A percentile compares a stretch with the other conserved stretches of the same genome.
phyloP scores from a whole-genome alignment of 306 rosid species.

The Carpinus viminea region DNA sequence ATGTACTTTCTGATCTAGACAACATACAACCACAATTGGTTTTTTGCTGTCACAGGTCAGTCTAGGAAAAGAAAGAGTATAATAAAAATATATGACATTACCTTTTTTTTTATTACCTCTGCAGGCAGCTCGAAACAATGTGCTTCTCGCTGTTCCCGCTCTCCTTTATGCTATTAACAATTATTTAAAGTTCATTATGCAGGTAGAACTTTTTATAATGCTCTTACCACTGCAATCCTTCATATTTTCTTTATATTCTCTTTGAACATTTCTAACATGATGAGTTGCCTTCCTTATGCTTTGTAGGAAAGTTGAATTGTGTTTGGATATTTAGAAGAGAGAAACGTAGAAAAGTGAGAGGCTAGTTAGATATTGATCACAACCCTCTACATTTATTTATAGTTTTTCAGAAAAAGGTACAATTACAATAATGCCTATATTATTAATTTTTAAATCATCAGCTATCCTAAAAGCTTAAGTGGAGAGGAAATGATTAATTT shows the following conservation, averaged over 20 bases:
- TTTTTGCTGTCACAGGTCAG: not conserved
- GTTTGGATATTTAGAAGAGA: too few relatives aligned
- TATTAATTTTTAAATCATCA: too few relatives aligned
- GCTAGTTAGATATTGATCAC: too few relatives aligned
- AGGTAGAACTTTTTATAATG: not conserved
- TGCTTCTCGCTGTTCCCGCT: conserved; percentile 8
- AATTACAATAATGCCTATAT: too few relatives aligned
- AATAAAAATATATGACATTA: not conserved
- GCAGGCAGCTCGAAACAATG: conserved; percentile 7
- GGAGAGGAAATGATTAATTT: too few relatives aligned
- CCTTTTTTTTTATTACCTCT: not conserved
- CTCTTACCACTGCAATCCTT: not conserved
- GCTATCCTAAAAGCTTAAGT: too few relatives aligned
- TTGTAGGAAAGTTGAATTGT: not conserved
- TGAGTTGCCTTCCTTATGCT: not conserved
- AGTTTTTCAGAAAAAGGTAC: too few relatives aligned
- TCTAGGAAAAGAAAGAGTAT: not conserved
- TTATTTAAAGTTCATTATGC: conserved; percentile 9
- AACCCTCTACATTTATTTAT: too few relatives aligned
- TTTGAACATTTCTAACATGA: not conserved
- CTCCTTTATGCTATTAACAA: conserved; percentile 8
- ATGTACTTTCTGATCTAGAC: not conserved
- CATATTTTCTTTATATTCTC: not conserved
- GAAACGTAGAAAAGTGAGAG: too few relatives aligned
- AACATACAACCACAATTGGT: not conserved